Base-by-base conservation (phyloP, 257 asterid species). In the Primulina eburnea region DNA sequence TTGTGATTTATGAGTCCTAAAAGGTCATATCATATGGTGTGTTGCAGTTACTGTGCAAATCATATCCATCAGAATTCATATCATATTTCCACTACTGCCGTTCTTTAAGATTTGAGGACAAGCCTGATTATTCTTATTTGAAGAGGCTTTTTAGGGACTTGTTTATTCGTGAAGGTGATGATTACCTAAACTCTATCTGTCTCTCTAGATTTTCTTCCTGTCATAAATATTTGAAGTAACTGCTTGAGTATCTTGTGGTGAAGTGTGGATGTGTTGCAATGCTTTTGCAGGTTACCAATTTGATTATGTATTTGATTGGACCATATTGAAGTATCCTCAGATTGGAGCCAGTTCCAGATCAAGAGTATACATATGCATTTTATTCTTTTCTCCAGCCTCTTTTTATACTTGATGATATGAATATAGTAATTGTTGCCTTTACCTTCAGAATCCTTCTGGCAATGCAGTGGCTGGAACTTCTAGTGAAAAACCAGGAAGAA, bases 21-120 rank as follows among this genome's bases (percentile, higher is more conserved):
- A 4, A 50, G 20, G 5, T 50, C 57, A 16, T 8, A 50, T 50
- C 18, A 50, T 50, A 16, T 50, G 57, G 21, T 50, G 4, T 17
- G 20, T 50, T 50, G 21, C 57, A 50, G 57, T 5, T 50, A 8
- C 18, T 50, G 57, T 50, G 57, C 21, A 50, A 50, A 17, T 50
- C 57, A 50, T 79, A 79, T 73, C 87, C 89, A 73, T 68, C 87
- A 20, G 89, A 84, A 55, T 84, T 84, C 69, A 80, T 83, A n/a
- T 82, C 89, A 55, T 84, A 80, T 81, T 84, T 84, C 73, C 89
- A 84, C 59, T 84, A 82, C 30, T 84, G 89, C 5, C 87, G 89
- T 56, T 84, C 89, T 16, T 80, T 84, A 64, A 80, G 82, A 76
- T 84, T 84, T 26, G 89, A 84, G 35, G 89, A 84, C 65, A 84